These are phyloP conservation scores for Trichoderma breve DNA, from an alignment of 2,329 filamentous ascomycete species.

Conservation along the genomic window DNA sequence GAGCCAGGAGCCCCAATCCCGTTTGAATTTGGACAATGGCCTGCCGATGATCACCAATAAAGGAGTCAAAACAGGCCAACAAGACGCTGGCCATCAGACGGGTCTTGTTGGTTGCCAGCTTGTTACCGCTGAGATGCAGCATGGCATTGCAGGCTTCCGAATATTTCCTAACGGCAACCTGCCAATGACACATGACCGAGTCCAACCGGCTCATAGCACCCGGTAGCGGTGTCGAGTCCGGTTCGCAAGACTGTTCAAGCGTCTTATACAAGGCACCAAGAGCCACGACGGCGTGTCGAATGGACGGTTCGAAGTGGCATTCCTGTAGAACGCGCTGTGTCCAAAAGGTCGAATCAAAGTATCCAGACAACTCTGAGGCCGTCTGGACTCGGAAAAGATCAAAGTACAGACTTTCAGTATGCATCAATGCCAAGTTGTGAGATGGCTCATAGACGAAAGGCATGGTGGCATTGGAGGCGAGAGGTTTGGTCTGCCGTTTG, in stretches of 20 bases:
- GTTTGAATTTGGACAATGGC: conserved; percentile 61
- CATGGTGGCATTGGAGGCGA: conserved; percentile 23
- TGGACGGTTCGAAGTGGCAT: conserved; percentile 59
- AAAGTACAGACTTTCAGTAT: conserved; percentile 58
- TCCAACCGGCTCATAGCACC: conserved; percentile 31
- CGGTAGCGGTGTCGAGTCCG: conserved; percentile 36
- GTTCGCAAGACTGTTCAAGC: conserved; percentile 56
- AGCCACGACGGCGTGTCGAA: conserved; percentile 64
- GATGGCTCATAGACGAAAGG: conserved; percentile 44
- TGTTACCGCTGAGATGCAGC: conserved; percentile 42
- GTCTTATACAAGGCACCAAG: conserved; percentile 67
- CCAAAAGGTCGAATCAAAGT: conserved; percentile 67
- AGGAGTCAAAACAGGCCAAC: conserved; percentile 67
- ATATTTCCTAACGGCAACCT: conserved; percentile 60
- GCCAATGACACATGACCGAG: conserved; percentile 51
- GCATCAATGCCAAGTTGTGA: conserved; percentile 45
- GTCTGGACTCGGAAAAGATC: conserved; percentile 61
- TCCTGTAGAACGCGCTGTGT: conserved; percentile 60
- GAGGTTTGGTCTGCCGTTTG: conserved; percentile 10
- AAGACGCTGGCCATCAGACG: conserved; percentile 64
- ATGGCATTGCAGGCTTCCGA: conserved; percentile 55
- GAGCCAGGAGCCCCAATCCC: conserved; percentile 55
- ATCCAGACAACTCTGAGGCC: conserved; percentile 62
- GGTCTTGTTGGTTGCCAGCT: conserved; percentile 48
- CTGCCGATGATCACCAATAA: conserved; percentile 61